These are phyloP conservation scores for Solanum hybrid DNA, from an alignment of 305 asterid species.

Conservation along the genomic window DNA sequence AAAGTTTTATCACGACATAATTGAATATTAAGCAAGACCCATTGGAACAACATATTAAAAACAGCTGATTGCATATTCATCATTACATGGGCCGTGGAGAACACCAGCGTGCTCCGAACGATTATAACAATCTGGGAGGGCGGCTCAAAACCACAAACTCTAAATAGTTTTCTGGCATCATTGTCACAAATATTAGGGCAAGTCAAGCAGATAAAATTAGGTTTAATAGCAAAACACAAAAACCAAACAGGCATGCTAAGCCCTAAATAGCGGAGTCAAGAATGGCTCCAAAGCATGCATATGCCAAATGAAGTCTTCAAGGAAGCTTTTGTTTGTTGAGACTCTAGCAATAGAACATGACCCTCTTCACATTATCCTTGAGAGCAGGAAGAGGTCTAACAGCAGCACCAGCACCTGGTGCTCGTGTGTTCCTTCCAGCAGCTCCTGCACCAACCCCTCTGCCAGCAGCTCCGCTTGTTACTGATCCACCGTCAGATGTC, in stretches of 20 bases:
- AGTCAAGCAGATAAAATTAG: neutral
- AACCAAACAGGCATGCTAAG: neutral
- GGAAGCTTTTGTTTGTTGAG: neutral
- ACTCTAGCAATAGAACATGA: slow-evolving; percentile 74
- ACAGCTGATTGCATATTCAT: neutral
- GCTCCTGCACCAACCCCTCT: slow-evolving; percentile 39
- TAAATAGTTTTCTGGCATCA: neutral
- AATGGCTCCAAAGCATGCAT: neutral
- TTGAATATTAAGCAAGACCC: too few relatives aligned
- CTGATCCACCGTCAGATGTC: slow-evolving; percentile 73
- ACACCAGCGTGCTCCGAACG: neutral
- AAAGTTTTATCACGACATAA: neutral
- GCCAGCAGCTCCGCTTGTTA: slow-evolving; percentile 53
- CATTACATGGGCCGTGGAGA: neutral
- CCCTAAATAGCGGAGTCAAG: neutral
- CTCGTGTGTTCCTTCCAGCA: slow-evolving; percentile 43
- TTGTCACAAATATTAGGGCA: neutral
- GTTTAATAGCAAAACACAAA: neutral
- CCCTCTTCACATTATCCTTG: slow-evolving; percentile 79
- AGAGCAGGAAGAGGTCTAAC: slow-evolving; percentile 91
- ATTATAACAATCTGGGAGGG: neutral
- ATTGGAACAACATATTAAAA: neutral
- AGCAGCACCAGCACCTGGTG: slow-evolving; percentile 44
- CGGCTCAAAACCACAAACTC: neutral
- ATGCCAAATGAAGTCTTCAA: neutral